A percentile compares a stretch with the other conserved stretches of the same genome.
These are phyloP conservation scores for Calonectria fujianensis DNA, from an alignment of 2,329 filamentous ascomycete species.

Conservation along the genomic window DNA sequence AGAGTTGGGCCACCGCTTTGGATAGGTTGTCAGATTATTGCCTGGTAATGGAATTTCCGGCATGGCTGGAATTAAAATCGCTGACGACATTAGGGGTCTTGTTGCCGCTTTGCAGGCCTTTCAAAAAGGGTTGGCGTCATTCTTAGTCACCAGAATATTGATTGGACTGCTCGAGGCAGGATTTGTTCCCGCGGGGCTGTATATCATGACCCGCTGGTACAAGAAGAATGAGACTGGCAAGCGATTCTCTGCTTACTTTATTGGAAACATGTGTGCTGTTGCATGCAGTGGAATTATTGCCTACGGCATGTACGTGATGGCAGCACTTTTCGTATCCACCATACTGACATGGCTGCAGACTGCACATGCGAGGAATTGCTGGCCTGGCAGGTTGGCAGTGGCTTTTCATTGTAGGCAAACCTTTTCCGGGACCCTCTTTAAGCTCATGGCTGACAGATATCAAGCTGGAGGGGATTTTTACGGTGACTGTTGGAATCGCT, in stretches of 20 bases:
- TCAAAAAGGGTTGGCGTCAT: neutral
- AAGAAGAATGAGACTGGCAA: conserved; percentile 3
- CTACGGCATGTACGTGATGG: neutral
- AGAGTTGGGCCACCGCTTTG: neutral
- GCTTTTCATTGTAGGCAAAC: neutral
- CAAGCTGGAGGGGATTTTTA: neutral
- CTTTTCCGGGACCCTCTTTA: neutral
- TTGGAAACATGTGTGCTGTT: conserved; percentile 1
- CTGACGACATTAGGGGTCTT: neutral
- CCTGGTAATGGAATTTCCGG: neutral
- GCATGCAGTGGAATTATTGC: conserved; percentile 4
- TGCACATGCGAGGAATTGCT: conserved; percentile 10
- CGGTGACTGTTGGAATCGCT: neutral
- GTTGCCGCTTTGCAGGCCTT: neutral
- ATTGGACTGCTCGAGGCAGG: neutral
- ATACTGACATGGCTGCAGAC: neutral
- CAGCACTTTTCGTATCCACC: no score
- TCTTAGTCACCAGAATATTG: neutral
- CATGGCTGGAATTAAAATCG: no score
- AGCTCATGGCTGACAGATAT: neutral
- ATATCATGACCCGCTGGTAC: conserved; percentile 4
- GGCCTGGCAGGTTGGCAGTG: conserved; percentile 5
- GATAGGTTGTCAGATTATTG: conserved; percentile 4
- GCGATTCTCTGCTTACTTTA: neutral
- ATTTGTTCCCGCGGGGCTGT: neutral